Evolutionary conservation across 2,329 filamentous ascomycete genomes (phyloP).

Genomic region (Immersiporthe knoxdaviesiana): DNA sequence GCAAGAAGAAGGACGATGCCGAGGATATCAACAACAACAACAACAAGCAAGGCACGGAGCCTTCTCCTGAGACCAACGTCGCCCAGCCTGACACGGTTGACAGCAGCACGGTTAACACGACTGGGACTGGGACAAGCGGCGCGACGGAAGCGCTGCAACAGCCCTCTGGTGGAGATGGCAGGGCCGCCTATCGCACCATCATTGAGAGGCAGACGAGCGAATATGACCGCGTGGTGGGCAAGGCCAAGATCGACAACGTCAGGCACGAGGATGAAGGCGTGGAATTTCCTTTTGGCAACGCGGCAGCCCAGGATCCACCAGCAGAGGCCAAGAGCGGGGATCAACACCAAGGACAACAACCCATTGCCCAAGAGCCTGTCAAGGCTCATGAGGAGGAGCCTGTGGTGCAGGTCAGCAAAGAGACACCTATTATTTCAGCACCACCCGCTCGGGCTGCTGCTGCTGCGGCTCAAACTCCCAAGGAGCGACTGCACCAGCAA

Average conservation of each 20-base stretch:
- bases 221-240: slow-evolving; percentile 23
- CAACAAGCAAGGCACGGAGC: neutral
- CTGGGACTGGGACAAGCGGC: neutral
- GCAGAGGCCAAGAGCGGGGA: neutral
- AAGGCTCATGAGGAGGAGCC: neutral
- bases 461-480: neutral
- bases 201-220: slow-evolving; percentile 30
- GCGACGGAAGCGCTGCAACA: slow-evolving; percentile 13
- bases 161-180: slow-evolving; percentile 25
- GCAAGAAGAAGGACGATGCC: slow-evolving; percentile 10
- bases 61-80: neutral
- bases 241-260: neutral
- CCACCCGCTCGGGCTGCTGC: neutral
- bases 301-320: neutral
- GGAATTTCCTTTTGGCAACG: neutral
- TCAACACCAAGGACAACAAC: too few relatives aligned
- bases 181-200: slow-evolving; percentile 34
- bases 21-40: neutral
- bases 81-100: neutral
- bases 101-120: neutral
- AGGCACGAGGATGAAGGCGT: neutral
- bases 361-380: neutral
- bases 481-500: neutral
- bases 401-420: neutral
- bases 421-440: neutral